Base-by-base conservation (phyloP, 2,329 filamentous ascomycete species). In the Epichloe amarillans region DNA sequence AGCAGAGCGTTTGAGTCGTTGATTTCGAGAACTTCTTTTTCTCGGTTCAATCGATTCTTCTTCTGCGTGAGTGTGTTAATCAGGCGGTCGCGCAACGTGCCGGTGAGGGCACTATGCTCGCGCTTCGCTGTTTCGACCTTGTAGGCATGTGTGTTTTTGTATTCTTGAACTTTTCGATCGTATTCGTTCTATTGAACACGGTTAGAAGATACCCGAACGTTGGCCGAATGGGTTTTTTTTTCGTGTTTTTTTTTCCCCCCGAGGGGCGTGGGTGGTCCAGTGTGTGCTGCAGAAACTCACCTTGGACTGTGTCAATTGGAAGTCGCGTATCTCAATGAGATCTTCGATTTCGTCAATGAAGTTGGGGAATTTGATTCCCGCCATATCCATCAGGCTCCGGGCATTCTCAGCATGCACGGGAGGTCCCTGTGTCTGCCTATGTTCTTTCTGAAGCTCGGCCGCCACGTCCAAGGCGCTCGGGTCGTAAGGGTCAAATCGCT, bases 331-430 rank as follows among this genome's bases (percentile, higher is more conserved):
- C 67, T 97, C 90, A 57, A 95, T 82, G 7, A 88, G 78, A 65
- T 94, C 84, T 63, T 96, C 94, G 50, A 96, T 79, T 54, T 91
- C 82, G 57, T 88, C 80, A 19, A 93, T 81, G 70, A 94, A 97
- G 58, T 88, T 82, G 53, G 84, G 77, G 65, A 95, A 96, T 62
- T 85, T 81, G 60, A 83, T 87, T 1, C 93, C 93, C 36, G 88
- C 88, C 70, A 86, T 84, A 49, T 84, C 77, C 26, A 87, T 63
- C 62, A 86, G 68, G 61, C 79, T 77, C 68, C 78, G 68, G 26
- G 72, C 72, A 50, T 58, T 64, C 38, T 72, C 70, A 17, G 67
- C 65, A 47, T 70, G 63, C 5, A 66, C 64, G 3, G 64, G 62
- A 38, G 62, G 60, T 1, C 65, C 67, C 54, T 70, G 65, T 11